Base-by-base conservation (phyloP, 2,329 filamentous ascomycete species). In the Ophiostoma tasmaniense region DNA sequence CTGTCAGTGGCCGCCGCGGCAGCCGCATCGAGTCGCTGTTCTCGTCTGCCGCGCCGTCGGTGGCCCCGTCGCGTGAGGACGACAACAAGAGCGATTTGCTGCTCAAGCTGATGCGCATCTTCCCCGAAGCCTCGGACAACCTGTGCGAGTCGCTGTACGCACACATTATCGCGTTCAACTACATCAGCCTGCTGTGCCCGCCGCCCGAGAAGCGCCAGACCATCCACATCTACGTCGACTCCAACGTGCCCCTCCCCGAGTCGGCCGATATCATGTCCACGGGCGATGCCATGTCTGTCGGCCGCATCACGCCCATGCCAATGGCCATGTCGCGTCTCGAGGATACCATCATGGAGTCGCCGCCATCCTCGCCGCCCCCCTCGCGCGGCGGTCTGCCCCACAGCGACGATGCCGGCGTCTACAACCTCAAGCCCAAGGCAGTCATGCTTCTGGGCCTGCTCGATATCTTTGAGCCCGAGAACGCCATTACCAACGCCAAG, bases 141-240 rank as follows among this genome's bases (percentile, higher is more conserved):
- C 80, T 87, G 6, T 86, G 85, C 73, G 84, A 87, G 67, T 83
- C 85, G 0, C 76, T 88, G 6, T 87, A 87, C 73, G 85, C 85
- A 0, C 85, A 88, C 73, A 78, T 87, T 10, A 76, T 87, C 3
- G 85, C 83, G 0, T 87, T 85, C 75, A 87, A 87, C 75, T 87
- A 87, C 76, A 78, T 87, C 67, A 76, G 75, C 62, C 75, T 76
- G 5, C 73, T 82, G 11, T 80, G 77, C 66, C 70, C 70, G 5
- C 39, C 45, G 2, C 39, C 39, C 17, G 37, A 66, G 52, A 67
- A 66, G 28, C 69, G 68, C 7, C 72, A 72, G 67, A 71, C 70
- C 3, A 72, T 72, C 52, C 70, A 70, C 25, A 45, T 71, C 8
- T 72, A 72, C 30, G 70, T 65, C 1, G 70, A 55, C 7, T 61